Evolutionary conservation across 129 eudicot species (phyloP).

Genomic region (Glebionis coronaria): DNA sequence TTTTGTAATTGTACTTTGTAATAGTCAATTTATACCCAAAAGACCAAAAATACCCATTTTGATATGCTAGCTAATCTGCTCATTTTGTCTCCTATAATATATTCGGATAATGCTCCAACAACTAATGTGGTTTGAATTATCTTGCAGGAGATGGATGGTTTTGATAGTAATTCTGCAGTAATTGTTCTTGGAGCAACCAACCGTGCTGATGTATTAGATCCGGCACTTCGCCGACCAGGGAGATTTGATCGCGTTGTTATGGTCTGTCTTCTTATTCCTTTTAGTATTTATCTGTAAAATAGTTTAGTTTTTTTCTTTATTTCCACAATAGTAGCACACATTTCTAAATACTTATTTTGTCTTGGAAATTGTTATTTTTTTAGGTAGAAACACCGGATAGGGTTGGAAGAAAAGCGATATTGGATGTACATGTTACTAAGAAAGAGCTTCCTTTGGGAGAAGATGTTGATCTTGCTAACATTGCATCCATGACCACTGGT

Average conservation of each 20-base stretch:
- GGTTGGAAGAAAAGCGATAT: slow-evolving; percentile 82
- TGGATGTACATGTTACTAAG: slow-evolving; percentile 80
- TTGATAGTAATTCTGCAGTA: slow-evolving; percentile 97
- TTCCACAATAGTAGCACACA: not conserved
- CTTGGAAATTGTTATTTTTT: slow-evolving; percentile 13
- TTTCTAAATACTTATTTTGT: not conserved
- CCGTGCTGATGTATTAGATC: slow-evolving; percentile 95
- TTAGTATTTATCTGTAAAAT: slow-evolving; percentile 23
- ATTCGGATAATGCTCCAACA: not conserved
- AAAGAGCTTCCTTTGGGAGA: slow-evolving; percentile 90
- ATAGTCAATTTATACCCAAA: too few species aligned
- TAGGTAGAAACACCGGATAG: slow-evolving; percentile 99
- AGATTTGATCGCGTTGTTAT: slow-evolving; percentile 98
- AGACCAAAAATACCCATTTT: not conserved
- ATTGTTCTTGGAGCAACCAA: slow-evolving; percentile 99
- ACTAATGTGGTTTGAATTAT: slow-evolving; percentile 17
- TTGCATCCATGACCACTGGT: slow-evolving; percentile 98
- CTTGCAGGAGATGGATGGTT: slow-evolving; percentile 99
- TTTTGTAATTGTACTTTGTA: too few species aligned
- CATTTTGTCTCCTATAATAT: not conserved
- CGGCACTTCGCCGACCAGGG: slow-evolving; percentile 99
- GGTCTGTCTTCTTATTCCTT: slow-evolving; percentile 49
- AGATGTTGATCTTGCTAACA: slow-evolving; percentile 68
- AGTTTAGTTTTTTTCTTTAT: not conserved
- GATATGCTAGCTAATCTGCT: not conserved